Base-by-base conservation (phyloP, 2,329 filamentous ascomycete species). In the Tympanopsis confertula region DNA sequence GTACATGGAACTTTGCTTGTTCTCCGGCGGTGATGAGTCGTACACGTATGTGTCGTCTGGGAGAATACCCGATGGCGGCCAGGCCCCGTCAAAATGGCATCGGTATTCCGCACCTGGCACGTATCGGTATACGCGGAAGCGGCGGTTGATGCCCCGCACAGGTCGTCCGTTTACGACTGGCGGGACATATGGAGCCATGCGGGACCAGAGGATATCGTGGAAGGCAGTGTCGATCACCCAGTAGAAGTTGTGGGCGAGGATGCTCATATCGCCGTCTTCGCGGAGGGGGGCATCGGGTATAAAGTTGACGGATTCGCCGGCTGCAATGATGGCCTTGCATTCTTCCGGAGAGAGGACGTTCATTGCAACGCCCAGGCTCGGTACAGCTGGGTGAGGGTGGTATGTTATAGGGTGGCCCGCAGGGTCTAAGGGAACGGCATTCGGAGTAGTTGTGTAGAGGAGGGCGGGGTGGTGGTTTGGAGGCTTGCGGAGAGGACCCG, bases 181-280 rank as follows among this genome's bases (percentile, higher is more conserved):
- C 0, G 80, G 78, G 0, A 84, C 68, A 35, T 74, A 77, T 0
- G 65, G 57, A 3, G 65, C 57, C 2, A 84, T 69, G 13, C 79
- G 68, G 0, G 59, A 54, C 79, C 79, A 84, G 1, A 84, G 62
- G 13, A 60, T 65, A 40, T 78, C 68, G 47, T 78, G 71, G 51
- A 83, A 82, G 0, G 65, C 61, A 17, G 64, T 61, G 45, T 84
- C 79, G 12, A 77, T 65, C 5, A 84, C 64, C 79, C 79, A 84
- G 59, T 83, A 83, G 46, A 84, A 82, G 53, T 83, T 84, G 58
- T 84, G 79, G 0, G 79, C 79, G 1, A 83, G 55, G 35, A 83
- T 68, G 47, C 75, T 81, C 18, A 66, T 65, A 38, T 81, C 75
- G 13, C 73, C 74, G 39, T 78, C 74, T n/a, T 75, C 72, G 2